phyloP scores from a whole-genome alignment of 768 basidiomycete genomes.

The Lyophyllum shimeji region DNA sequence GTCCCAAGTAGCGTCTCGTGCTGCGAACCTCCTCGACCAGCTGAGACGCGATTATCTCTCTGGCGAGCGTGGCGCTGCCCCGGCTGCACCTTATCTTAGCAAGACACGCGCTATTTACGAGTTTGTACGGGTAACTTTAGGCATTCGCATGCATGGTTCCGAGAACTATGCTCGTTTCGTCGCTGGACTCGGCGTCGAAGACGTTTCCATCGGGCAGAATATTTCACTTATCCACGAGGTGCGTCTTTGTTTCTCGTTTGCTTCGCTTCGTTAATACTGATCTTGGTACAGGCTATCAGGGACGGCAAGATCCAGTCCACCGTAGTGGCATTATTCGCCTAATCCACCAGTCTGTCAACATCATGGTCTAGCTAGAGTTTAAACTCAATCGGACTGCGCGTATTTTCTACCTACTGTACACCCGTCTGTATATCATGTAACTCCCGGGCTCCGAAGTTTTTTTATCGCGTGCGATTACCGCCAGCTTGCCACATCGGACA shows the following conservation, averaged over 20 bases:
- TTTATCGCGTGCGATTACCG: no score
- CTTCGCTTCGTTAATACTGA: neutral
- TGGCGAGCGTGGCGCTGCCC: conserved; percentile 58
- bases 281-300: conserved; percentile 22
- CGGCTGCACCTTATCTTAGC: conserved; percentile 62
- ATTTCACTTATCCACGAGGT: conserved; percentile 76
- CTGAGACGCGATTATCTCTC: conserved; percentile 56
- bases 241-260: conserved; percentile 15
- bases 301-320: conserved; percentile 66
- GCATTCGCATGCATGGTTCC: conserved; percentile 72
- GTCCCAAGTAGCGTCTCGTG: conserved; percentile 44
- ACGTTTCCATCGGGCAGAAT: conserved; percentile 68
- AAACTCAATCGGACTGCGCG: neutral
- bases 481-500: neutral
- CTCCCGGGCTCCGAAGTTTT: no score
- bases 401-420: neutral
- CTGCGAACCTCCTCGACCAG: conserved; percentile 42
- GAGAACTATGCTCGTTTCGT: conserved; percentile 57
- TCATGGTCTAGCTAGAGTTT: conserved; percentile 5
- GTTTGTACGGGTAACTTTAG: conserved; percentile 63
- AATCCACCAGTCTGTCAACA: conserved; percentile 3
- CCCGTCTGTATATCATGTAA: neutral
- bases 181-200: conserved; percentile 44
- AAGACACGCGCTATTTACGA: conserved; percentile 67
- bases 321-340: conserved; percentile 53